Conservation (phyloP, 2,329 filamentous ascomycete species). For the Seiridium cupressi region DNA sequence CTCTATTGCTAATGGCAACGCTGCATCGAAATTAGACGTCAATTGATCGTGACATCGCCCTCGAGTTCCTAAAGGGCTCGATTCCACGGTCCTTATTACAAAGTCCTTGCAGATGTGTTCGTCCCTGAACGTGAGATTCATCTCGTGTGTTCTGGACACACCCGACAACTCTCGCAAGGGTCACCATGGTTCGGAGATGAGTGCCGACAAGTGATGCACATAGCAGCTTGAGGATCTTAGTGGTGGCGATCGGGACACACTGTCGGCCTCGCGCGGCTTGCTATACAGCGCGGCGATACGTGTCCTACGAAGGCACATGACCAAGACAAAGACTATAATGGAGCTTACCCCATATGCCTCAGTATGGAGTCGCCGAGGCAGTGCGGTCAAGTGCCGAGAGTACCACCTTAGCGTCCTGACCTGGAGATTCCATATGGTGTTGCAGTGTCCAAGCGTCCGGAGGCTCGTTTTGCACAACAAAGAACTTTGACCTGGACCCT, state of each 20-base stretch:
- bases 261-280: neutral
- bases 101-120: too few relatives aligned
- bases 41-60: neutral
- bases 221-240: neutral
- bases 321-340: too few relatives aligned
- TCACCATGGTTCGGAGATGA: neutral
- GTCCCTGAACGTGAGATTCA: too few relatives aligned
- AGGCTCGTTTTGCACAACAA: neutral
- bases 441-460: neutral
- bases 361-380: neutral
- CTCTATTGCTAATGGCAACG: neutral
- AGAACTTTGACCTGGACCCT: neutral
- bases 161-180: neutral
- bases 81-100: too few relatives aligned
- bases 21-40: neutral
- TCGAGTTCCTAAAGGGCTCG: too few relatives aligned
- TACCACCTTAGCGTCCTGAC: neutral
- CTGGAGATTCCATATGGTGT: too few relatives aligned
- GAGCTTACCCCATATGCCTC: neutral
- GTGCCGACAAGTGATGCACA: neutral
- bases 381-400: neutral
- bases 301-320: neutral
- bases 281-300: neutral
- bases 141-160: too few relatives aligned
- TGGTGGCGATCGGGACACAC: neutral